Evolutionary conservation across 225 moss, liverwort and hornwort species (phyloP).

Genomic region (Takakia lepidozioides): DNA sequence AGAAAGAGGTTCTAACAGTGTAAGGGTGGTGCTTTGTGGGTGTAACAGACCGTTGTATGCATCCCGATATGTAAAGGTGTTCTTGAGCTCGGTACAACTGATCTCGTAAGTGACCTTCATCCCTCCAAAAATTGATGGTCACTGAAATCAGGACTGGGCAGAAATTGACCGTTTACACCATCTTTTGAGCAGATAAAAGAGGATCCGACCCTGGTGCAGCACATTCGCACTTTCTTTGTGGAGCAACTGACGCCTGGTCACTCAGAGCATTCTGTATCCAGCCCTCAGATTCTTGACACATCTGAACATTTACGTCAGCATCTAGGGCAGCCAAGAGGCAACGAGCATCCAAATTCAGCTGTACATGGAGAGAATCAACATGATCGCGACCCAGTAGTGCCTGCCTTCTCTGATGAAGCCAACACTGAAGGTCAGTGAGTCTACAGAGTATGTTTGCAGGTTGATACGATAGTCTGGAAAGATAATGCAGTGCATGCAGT

Average conservation of each 20-base stretch:
- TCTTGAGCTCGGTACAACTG: conserved; percentile 80
- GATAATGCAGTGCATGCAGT: too few relatives aligned
- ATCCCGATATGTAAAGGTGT: conserved; percentile 63
- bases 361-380: too few relatives aligned
- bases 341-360: too few relatives aligned
- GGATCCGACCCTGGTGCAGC: conserved; percentile 52
- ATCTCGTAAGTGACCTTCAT: conserved; percentile 45
- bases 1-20: not conserved
- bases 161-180: too few relatives aligned
- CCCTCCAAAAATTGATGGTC: not conserved
- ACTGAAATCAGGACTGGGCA: too few relatives aligned
- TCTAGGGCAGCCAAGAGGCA: too few relatives aligned
- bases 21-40: too few relatives aligned
- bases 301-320: conserved; percentile 20
- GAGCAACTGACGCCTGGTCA: conserved; percentile 30
- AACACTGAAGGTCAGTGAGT: conserved; percentile 6
- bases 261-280: conserved; percentile 29
- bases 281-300: conserved; percentile 9
- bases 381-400: too few relatives aligned
- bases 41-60: conserved; percentile 80
- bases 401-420: conserved; percentile 5
- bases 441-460: too few relatives aligned
- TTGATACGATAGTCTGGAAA: too few relatives aligned
- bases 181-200: conserved; percentile 78
- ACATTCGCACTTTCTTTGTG: conserved; percentile 47